These are phyloP conservation scores for Podila epigama DNA, from an alignment of 192 early-diverging fungal genomes.

Conservation along the genomic window DNA sequence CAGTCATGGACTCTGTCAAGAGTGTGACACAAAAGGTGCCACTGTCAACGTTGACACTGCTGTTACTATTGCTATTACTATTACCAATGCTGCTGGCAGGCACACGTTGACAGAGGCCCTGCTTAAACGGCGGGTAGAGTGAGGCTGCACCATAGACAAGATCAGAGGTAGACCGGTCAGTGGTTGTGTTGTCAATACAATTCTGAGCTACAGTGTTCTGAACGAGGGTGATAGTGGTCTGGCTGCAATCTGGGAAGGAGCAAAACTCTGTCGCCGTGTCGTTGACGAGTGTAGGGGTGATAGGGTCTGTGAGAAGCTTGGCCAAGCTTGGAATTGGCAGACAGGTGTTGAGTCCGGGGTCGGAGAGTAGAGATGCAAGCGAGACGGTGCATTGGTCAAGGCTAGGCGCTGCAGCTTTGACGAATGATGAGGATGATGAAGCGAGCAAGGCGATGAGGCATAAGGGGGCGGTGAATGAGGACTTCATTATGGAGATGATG, in stretches of 20 bases:
- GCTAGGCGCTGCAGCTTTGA: neutral
- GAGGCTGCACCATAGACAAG: constrained; percentile 16
- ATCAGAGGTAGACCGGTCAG: constrained; percentile 13
- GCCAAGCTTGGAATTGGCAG: constrained; percentile 24
- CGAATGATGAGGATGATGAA: neutral
- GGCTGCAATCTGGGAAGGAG: constrained; percentile 14
- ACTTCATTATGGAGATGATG: constrained; percentile 22
- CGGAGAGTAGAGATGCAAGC: constrained; percentile 9
- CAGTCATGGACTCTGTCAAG: constrained; percentile 9
- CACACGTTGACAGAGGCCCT: constrained; percentile 27
- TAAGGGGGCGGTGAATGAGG: constrained; percentile 6
- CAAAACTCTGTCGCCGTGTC: constrained; percentile 14
- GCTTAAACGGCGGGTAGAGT: constrained; percentile 13
- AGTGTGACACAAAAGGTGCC: constrained; percentile 36
- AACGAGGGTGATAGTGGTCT: constrained; percentile 13
- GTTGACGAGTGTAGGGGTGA: constrained; percentile 27
- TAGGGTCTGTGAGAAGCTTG: neutral
- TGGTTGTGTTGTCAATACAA: constrained; percentile 19
- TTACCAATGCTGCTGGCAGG: neutral
- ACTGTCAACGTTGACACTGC: neutral
- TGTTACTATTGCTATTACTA: no score
- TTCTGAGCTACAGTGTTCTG: constrained; percentile 31
- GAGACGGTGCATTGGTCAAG: constrained; percentile 32
- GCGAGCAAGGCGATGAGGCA: constrained; percentile 1
- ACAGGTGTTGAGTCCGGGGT: constrained; percentile 33